Conservation (phyloP, 345 rosid genomes). For the Melastoma malabathricum region DNA sequence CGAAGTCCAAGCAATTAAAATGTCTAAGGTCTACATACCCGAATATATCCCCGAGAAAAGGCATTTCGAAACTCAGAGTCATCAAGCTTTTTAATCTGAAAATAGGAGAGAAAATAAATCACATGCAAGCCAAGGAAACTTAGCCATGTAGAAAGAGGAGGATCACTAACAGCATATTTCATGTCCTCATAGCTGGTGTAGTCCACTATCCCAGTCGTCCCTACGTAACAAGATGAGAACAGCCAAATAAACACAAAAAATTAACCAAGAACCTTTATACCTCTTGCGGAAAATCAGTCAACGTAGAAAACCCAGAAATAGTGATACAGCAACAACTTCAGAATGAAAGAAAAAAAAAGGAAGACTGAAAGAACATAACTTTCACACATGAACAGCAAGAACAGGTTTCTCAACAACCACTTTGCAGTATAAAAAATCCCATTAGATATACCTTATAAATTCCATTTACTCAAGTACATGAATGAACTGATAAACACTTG, state of each 20-base stretch:
- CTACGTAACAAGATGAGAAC: conserved; percentile 22
- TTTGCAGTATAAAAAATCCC: too few species aligned
- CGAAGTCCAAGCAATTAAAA: neutral
- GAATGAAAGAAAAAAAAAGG: neutral
- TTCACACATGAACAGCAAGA: too few species aligned
- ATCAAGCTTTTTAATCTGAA: conserved; percentile 76
- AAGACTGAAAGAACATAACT: too few species aligned
- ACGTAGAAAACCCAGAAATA: neutral
- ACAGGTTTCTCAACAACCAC: too few species aligned
- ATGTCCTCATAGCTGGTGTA: conserved; percentile 82
- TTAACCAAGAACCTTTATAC: too few species aligned
- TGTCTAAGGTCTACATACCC: conserved; percentile 27
- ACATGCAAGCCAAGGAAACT: conserved; percentile 1
- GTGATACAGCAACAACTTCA: neutral
- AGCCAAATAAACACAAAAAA: too few species aligned
- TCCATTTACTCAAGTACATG: too few species aligned
- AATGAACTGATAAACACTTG: neutral
- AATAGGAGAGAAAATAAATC: conserved; percentile 5
- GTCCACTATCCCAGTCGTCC: conserved; percentile 81
- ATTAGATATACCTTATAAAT: too few species aligned
- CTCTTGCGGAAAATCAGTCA: too few species aligned
- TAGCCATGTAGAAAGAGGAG: neutral
- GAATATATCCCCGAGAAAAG: conserved; percentile 60
- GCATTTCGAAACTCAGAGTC: conserved; percentile 84
- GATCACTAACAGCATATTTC: conserved; percentile 80